Base-by-base conservation (phyloP, 352 stramenopile species). In the Globisporangium radiosum region DNA sequence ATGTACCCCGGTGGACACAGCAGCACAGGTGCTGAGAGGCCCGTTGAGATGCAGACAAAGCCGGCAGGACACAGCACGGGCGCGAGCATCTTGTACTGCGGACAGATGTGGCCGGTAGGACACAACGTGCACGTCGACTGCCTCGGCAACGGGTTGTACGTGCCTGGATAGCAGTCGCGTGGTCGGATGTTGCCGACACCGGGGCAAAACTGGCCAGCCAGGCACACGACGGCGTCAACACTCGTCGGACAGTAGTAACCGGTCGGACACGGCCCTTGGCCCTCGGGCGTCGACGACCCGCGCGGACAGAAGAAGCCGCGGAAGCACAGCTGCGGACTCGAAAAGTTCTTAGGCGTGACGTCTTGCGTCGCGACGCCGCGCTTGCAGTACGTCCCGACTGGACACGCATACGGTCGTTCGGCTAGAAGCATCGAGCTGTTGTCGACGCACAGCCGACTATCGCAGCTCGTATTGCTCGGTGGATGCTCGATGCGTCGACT, bases 231-330 rank as follows among this genome's bases (percentile, higher is more conserved):
- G 0, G 96, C 95, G 39, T 96, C 72, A 6, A 88, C 86, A 53
- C 93, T 66, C 14, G 83, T 94, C 1, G 93, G 90, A 56, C 96
- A 99, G 68, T 97, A 99, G 69, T 98, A 92, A 7, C 96, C 96
- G 8, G 92, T 96, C 14, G 94, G 95, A 58, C 97, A 99, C 8
- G 96, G 87, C 0, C 96, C 97, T 57, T 78, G 71, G 4, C 97
- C 97, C 68, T 99, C 91, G 6, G 96, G 94, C 9, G 86, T 95
- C 0, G 68, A 72, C 8, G 92, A 98, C 33, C 94, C 94, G 33
- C 83, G 77, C 0, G 97, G 92, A 72, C 97, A 99, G 65, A 99
- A 99, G 67, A 98, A 98, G 0, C 97, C 96, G 44, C 85, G 68
- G 60, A 97, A 98, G 57, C 97, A 99, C 47, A 73, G 80, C 62